Conservation (phyloP, 2,329 filamentous ascomycete species). For the Keithomyces neogunnii region DNA sequence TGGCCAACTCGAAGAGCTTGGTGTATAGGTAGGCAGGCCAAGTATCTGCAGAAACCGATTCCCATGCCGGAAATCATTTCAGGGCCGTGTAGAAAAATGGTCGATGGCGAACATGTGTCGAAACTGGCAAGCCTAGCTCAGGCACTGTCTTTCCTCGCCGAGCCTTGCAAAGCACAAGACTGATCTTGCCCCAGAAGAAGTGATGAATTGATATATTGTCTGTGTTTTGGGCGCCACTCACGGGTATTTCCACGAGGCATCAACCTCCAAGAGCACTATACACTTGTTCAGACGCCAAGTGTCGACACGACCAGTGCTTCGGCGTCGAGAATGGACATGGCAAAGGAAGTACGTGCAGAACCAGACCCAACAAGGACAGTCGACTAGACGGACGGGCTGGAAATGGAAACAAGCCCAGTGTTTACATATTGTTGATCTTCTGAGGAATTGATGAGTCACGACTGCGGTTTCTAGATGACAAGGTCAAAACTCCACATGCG, state of each 20-base stretch:
- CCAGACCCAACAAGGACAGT: neutral
- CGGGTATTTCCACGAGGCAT: neutral
- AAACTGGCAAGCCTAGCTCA: neutral
- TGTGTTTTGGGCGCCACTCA: neutral
- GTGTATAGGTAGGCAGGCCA: neutral
- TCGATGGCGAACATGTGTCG: neutral
- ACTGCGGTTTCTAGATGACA: neutral
- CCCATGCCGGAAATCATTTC: neutral
- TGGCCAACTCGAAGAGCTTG: no score
- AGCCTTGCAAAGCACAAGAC: neutral
- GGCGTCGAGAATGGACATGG: neutral
- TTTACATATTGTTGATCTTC: neutral
- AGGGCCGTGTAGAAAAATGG: neutral
- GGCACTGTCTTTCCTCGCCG: neutral
- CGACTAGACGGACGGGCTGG: neutral
- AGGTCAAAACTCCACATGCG: no score
- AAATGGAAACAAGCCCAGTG: neutral
- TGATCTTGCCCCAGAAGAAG: neutral
- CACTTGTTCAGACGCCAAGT: neutral
- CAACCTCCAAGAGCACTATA: neutral
- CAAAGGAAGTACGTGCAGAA: no score
- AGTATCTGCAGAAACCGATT: neutral
- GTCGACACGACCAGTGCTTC: neutral
- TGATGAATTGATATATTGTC: neutral
- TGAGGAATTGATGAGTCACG: neutral